Evolutionary conservation across 108 stramenopile species (phyloP), one percentile per base, ranked within the genome.

Genomic region (Conticribra weissflogii): DNA sequence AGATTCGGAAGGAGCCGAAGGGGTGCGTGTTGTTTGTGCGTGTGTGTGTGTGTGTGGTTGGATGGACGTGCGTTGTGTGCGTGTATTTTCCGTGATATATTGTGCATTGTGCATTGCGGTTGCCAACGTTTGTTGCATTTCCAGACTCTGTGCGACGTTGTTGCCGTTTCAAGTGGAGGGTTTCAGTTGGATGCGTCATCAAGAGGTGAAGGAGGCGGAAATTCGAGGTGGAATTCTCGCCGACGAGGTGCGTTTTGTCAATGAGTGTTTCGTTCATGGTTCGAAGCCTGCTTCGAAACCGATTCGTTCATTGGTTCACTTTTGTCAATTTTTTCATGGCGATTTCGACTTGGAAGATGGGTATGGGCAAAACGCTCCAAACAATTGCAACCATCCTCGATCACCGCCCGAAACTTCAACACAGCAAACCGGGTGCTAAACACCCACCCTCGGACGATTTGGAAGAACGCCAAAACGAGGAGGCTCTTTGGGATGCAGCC

Each of bases 151-250:
- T 3, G 91, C 87, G 3, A 86, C 64, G 14, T 76, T 99, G 8
- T 67, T 99, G 4, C 99, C 98, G 19, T 99, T 98, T 82, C 98
- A 99, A 81, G 63, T 89, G 3, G 98, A 99, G 72, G 97, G 98
- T 0, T 74, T 86, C 16, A 87, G 86, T 51, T 99, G 97, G 98
- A 95, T 99, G 94, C 58, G 83, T 31, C 79, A 86, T 51, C 96
- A 95, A 74, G 96, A 98, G 74, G 78, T 81, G 24, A 62, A 74
- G 45, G 67, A 58, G 28, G 62, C 78, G 9, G 84, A 83, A 0
- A 56, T 94, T 41, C 68, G 82, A 17, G 98, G 98, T 27, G 99
- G 98, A 0, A 93, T 99, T 19, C 53, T 99, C 23, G 97, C 96
- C 3, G 98, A 99, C 59, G 79, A 83, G 36, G 81, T 84, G 81